Base-by-base conservation (phyloP, 2,329 filamentous ascomycete species). In the Ophiostoma quercus region DNA sequence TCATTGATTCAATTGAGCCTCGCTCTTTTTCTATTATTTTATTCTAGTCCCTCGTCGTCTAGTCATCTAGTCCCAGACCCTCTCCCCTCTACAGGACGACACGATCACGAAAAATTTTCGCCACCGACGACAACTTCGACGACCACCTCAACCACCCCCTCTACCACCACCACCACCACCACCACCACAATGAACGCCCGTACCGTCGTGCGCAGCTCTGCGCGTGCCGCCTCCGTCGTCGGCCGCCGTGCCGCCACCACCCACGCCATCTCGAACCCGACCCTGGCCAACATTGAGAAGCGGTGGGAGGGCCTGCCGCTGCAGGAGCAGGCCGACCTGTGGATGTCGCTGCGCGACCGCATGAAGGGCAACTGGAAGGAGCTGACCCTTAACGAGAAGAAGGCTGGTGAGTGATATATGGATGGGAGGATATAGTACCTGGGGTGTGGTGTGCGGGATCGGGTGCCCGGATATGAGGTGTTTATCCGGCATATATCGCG, bases 281-380 rank as follows among this genome's bases (percentile, higher is more conserved):
- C 92, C 71, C 88, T 99, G 78, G 92, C 92, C 82, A 93, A 96
- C 84, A 98, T 99, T 79, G 95, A 99, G 89, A 97, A 97, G 90
- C 88, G 95, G 85, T 99, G 95, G 95, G 95, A 99, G 85, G 88
- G 85, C 74, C 94, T 98, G 92, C 94, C 94, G 71, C 92, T 95
- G 74, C 93, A 97, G 86, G 95, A 99, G 88, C 95, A 99, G 88
- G 95, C 95, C 75, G 95, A 99, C 80, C 85, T 99, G 77, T 99
- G 95, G 95, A 99, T 99, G 95, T 86, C 91, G 76, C 86, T 99
- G 81, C 89, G 95, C 82, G 95, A 99, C 84, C 91, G 95, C 79
- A 99, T 99, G 95, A 97, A 97, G 91, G 89, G 87, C 77, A 93
- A 92, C 85, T 99, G 95, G 95, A 88, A 90, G 79, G 92, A 98